These are phyloP conservation scores for Lycium barbarum DNA, from an alignment of 257 asterid species.

Conservation along the genomic window DNA sequence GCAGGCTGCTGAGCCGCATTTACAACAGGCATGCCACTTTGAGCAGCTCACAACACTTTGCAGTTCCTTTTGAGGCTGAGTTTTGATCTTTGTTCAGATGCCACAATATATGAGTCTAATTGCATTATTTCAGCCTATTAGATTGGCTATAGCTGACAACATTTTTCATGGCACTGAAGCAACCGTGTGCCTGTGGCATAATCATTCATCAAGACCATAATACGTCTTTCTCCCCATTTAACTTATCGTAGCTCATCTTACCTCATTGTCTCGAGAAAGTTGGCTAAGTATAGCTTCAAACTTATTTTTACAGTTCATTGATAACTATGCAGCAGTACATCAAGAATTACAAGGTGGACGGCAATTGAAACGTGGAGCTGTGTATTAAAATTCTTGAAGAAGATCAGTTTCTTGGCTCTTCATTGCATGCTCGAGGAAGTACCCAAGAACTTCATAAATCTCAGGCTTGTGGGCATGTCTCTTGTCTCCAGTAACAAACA, in stretches of 20 bases:
- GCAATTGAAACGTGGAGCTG: constrained; percentile 6
- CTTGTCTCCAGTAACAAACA: constrained; percentile 67
- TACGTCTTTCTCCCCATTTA: not conserved
- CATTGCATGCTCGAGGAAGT: constrained; percentile 43
- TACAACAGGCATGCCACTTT: constrained; percentile 51
- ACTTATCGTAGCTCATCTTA: not conserved
- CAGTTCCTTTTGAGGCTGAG: too few species aligned
- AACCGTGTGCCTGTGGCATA: too few species aligned
- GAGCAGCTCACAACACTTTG: too few species aligned
- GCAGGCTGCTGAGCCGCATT: constrained; percentile 65
- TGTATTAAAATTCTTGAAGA: constrained; percentile 31
- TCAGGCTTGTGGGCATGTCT: constrained; percentile 49
- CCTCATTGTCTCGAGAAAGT: not conserved
- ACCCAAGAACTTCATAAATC: constrained; percentile 49
- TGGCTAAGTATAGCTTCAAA: not conserved
- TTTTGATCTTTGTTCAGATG: too few species aligned
- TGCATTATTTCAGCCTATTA: not conserved
- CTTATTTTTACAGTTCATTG: not conserved
- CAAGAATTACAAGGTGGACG: not conserved
- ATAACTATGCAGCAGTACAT: not conserved
- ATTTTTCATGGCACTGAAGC: not conserved
- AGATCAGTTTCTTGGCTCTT: constrained; percentile 35
- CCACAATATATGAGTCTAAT: too few species aligned
- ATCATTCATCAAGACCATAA: not conserved
- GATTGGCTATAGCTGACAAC: not conserved